Conservation (phyloP, 352 stramenopile genomes). For the Phytopythium chamaehyphon region DNA sequence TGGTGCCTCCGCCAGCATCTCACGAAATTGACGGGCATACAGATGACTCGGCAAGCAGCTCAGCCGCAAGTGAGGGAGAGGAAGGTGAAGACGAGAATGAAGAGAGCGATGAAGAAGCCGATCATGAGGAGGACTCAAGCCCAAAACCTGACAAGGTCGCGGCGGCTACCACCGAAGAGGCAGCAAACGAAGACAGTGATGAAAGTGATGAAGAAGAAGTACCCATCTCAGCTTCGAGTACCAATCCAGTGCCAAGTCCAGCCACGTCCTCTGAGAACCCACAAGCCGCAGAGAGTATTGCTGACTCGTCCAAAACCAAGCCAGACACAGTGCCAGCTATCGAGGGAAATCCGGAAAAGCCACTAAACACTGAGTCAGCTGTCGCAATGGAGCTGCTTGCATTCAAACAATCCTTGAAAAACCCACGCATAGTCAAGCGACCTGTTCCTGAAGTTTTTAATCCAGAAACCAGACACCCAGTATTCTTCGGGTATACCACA, state of each 20-base stretch:
- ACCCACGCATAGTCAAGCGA: slow-evolving; percentile 47
- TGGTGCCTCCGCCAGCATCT: slow-evolving; percentile 42
- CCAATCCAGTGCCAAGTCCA: background rate
- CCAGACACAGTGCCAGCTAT: background rate
- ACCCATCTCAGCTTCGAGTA: background rate
- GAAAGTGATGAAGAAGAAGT: slow-evolving; percentile 21
- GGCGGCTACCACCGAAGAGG: too few relatives aligned
- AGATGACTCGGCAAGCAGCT: slow-evolving; percentile 70
- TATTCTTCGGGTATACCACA: slow-evolving; percentile 72
- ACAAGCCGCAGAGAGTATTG: background rate
- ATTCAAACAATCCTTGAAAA: slow-evolving; percentile 36
- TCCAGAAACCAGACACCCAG: slow-evolving; percentile 33
- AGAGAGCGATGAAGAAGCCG: slow-evolving; percentile 5
- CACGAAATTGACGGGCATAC: slow-evolving; percentile 78
- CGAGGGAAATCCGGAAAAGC: background rate
- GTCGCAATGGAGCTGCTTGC: slow-evolving; percentile 8
- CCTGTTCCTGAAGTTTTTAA: slow-evolving; percentile 41
- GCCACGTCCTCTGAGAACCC: background rate
- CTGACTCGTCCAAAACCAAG: background rate
- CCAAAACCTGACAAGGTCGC: slow-evolving; percentile 1
- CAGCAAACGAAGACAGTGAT: slow-evolving; percentile 4
- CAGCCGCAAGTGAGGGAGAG: slow-evolving; percentile 44
- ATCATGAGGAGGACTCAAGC: slow-evolving; percentile 3
- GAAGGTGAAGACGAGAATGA: slow-evolving; percentile 15
- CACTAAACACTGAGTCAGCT: background rate